Evolutionary conservation across 2,329 filamentous ascomycete genomes (phyloP), one percentile per base, ranked within the genome.

Genomic region (Phaeosphaeriaceae sp.): DNA sequence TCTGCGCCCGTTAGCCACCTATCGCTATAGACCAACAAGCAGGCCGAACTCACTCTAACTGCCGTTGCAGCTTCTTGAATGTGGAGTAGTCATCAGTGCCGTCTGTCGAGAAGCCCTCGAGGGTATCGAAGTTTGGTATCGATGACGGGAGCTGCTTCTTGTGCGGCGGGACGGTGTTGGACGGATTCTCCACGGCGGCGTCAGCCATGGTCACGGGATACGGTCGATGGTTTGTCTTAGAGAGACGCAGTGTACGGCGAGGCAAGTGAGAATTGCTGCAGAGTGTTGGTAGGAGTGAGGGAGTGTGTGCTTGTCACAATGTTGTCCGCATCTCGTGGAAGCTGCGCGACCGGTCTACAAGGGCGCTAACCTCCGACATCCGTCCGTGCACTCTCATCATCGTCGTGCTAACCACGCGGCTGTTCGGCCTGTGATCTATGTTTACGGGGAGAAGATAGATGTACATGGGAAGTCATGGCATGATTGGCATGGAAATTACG

Each of bases 61-160:
- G 93, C 77, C 94, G 86, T 81, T 99, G 94, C 65, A 98, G 88
- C 84, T 96, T 95, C 85, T 99, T 99, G 79, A 98, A 86, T 42
- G 90, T 93, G 52, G 91, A 92, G 79, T 99, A 99, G 78, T 98
- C 94, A 78, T 98, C 94, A 66, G 88, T 91, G 50, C 89, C 89
- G 73, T 97, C 93, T 55, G 87, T 88, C 17, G 88, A 86, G 61
- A 93, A 84, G 60, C 92, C 93, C 79, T 97, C 94, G 65, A 97
- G 88, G 68, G 90, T 89, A 77, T 97, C 93, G 79, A 97, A 90
- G 79, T 91, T 94, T 42, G 92, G 91, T 81, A 97, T 95, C 73
- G 90, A 89, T 62, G 87, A 91, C 51, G 89, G 88, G 71, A 88
- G 85, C 74, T 89, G 84, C 84, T 92, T 96, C 84, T 91, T 93